phyloP scores from a whole-genome alignment of 2,329 filamentous ascomycete genomes.

The Trichophyton benhamiae region DNA sequence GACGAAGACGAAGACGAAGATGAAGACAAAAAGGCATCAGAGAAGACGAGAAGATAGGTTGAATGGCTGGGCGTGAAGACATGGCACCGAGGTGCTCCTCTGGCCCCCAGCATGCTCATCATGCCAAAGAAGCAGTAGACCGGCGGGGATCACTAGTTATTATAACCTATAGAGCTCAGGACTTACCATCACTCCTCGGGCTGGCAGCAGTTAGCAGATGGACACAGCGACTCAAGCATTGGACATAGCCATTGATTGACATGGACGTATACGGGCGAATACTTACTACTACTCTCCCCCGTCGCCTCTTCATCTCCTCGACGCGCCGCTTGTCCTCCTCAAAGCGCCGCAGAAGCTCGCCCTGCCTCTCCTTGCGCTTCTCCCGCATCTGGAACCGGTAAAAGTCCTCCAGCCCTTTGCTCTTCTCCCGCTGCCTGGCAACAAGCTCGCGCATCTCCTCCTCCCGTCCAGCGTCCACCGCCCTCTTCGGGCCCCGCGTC shows the following conservation, averaged over 20 bases:
- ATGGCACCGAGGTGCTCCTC: conserved; percentile 21
- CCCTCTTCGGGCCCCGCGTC: conserved; percentile 58
- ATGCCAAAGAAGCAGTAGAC: conserved; percentile 13
- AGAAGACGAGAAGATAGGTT: not conserved
- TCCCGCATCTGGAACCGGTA: conserved; percentile 76
- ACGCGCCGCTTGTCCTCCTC: conserved; percentile 65
- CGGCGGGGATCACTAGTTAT: not conserved
- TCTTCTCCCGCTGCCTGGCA: conserved; percentile 50
- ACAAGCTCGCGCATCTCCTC: conserved; percentile 54
- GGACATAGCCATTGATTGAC: no score
- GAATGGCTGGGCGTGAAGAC: not conserved
- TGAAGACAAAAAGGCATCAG: not conserved
- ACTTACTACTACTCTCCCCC: conserved; percentile 46
- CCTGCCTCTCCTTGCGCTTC: conserved; percentile 62
- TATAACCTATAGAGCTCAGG: not conserved
- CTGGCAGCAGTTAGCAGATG: not conserved
- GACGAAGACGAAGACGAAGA: not conserved
- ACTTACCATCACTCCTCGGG: not conserved
- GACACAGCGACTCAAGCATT: not conserved
- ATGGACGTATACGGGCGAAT: not conserved
- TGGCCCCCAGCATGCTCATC: conserved; percentile 45
- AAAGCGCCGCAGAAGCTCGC: conserved; percentile 57
- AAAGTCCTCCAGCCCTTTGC: conserved; percentile 57
- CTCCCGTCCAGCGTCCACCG: conserved; percentile 55
- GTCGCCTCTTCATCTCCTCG: conserved; percentile 55